phyloP scores from a whole-genome alignment of 352 stramenopile species.

The Pythium periplocum region DNA sequence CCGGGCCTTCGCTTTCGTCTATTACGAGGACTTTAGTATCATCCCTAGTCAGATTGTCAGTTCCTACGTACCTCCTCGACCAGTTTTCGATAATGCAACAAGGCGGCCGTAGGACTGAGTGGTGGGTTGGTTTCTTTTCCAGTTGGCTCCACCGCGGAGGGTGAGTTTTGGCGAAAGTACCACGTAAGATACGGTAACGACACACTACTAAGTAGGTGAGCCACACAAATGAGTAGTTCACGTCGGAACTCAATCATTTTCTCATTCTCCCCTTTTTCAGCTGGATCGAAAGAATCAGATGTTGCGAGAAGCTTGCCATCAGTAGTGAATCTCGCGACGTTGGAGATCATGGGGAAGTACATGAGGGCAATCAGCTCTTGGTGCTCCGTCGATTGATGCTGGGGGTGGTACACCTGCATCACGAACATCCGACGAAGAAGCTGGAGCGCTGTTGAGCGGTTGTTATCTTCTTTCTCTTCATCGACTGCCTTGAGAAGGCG shows the following conservation, averaged over 20 bases:
- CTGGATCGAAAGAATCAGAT: not conserved
- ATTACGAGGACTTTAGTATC: not conserved
- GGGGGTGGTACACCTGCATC: constrained; percentile 46
- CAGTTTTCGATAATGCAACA: constrained; percentile 48
- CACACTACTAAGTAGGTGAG: constrained; percentile 55
- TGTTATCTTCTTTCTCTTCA: constrained; percentile 59
- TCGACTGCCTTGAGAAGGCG: constrained; percentile 45
- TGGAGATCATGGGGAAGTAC: constrained; percentile 48
- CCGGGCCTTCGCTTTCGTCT: constrained; percentile 10
- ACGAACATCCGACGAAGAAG: constrained; percentile 64
- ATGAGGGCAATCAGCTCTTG: constrained; percentile 59
- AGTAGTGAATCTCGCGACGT: constrained; percentile 41
- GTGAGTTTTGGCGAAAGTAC: constrained; percentile 31
- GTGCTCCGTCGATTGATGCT: constrained; percentile 30
- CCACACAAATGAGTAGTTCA: constrained; percentile 58
- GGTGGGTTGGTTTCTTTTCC: not conserved
- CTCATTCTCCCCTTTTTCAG: not conserved
- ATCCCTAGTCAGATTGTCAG: too few relatives aligned
- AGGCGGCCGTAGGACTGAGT: constrained; percentile 33
- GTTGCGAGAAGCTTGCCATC: constrained; percentile 37
- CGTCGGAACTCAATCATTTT: constrained; percentile 35
- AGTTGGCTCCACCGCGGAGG: not conserved
- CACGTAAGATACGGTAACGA: constrained; percentile 30
- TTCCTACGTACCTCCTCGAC: constrained; percentile 25
- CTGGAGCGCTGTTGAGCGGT: constrained; percentile 38